Percentiles rank a stretch among this genome's conserved stretches.
These are phyloP conservation scores for Tricholoma sp. DNA, from an alignment of 768 basidiomycete genomes.

Conservation along the genomic window DNA sequence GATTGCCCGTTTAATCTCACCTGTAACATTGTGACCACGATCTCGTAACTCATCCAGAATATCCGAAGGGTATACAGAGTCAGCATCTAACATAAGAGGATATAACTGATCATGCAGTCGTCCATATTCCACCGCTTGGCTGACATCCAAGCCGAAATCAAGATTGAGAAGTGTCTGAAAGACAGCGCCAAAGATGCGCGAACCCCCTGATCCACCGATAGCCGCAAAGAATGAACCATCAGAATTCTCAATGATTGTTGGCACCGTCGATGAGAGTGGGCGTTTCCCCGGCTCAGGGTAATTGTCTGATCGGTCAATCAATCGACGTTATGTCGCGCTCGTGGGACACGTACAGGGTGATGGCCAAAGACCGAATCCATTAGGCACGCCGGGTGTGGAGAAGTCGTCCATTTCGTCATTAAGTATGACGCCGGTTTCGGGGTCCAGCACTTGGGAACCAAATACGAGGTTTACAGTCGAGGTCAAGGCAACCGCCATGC, in stretches of 20 bases:
- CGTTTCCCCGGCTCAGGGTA: conserved; percentile 87
- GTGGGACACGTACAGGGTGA: conserved; percentile 61
- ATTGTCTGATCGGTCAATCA: conserved; percentile 51
- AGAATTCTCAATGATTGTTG: conserved; percentile 73
- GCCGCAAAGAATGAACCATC: conserved; percentile 72
- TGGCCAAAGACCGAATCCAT: conserved; percentile 77
- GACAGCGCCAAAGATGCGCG: conserved; percentile 75
- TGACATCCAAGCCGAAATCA: conserved; percentile 77
- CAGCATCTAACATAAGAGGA: conserved; percentile 56
- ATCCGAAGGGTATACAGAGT: conserved; percentile 51
- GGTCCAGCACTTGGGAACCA: conserved; percentile 84
- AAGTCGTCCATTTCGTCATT: conserved; percentile 98
- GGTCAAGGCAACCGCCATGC: conserved; percentile 84
- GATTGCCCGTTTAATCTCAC: conserved; percentile 30
- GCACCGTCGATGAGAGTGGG: conserved; percentile 80
- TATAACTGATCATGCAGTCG: conserved; percentile 86
- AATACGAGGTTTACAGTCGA: conserved; percentile 89
- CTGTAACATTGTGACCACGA: conserved; percentile 68
- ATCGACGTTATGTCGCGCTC: background rate
- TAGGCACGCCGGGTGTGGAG: conserved; percentile 77
- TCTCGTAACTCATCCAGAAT: conserved; percentile 51
- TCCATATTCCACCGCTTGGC: conserved; percentile 77
- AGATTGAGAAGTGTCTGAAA: conserved; percentile 78
- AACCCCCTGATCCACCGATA: conserved; percentile 85
- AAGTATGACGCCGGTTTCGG: conserved; percentile 81